Percentiles rank a stretch among this genome's conserved stretches.
phyloP scores from a whole-genome alignment of 768 basidiomycete genomes.

The Omphalotus guepiniiformis region DNA sequence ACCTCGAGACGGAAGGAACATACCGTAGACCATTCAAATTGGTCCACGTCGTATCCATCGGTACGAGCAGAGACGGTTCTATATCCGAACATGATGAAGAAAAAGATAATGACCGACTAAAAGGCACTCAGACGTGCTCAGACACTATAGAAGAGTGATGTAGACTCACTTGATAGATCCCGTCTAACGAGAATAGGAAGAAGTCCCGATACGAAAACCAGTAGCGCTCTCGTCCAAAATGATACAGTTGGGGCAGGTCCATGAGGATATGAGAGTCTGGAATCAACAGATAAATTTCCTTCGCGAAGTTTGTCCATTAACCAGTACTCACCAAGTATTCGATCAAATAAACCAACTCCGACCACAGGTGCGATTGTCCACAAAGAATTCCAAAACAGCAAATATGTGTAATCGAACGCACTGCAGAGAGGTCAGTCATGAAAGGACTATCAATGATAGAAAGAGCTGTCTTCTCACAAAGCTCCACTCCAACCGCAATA shows the following conservation, averaged over 20 bases:
- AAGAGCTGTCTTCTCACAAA: constrained; percentile 55
- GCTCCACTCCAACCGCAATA: constrained; percentile 93
- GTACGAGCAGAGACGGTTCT: constrained; percentile 61
- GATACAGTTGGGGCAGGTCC: constrained; percentile 90
- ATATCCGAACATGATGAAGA: constrained; percentile 83
- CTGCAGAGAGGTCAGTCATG: constrained; percentile 19
- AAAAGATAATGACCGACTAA: constrained; percentile 87
- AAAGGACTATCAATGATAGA: background rate
- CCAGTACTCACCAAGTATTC: constrained; percentile 67
- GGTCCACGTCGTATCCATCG: constrained; percentile 72
- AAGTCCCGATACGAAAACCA: constrained; percentile 84
- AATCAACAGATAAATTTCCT: background rate
- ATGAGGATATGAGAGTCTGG: constrained; percentile 85
- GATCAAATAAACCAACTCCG: constrained; percentile 95
- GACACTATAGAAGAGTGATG: background rate
- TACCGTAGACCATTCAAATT: constrained; percentile 85
- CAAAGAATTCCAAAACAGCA: constrained; percentile 98
- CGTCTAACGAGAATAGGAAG: constrained; percentile 82
- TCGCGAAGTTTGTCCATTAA: background rate
- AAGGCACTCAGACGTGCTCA: constrained; percentile 10
- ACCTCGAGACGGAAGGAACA: constrained; percentile 19
- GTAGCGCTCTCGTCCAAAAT: constrained; percentile 72
- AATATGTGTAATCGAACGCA: constrained; percentile 91
- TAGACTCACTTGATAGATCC: constrained; percentile 66
- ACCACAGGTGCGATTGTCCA: constrained; percentile 94